Percentiles rank a stretch among this genome's conserved stretches.
phyloP scores from a whole-genome alignment of 2,329 filamentous ascomycete species.

The Zymoseptoria tritici region DNA sequence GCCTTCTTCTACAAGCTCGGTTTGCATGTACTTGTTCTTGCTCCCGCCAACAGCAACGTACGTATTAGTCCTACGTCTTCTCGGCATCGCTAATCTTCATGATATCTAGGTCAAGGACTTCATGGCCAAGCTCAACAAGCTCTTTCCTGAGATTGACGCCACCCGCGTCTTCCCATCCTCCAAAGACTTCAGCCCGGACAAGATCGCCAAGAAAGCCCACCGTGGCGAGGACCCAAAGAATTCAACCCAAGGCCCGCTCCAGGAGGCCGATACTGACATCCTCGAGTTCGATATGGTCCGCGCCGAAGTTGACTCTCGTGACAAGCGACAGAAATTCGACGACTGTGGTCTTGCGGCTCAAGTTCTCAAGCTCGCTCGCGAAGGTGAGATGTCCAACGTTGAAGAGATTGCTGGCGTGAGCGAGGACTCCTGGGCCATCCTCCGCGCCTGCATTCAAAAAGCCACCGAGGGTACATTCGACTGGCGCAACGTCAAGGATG shows the following conservation, averaged over 20 bases:
- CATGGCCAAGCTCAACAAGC: constrained; percentile 11
- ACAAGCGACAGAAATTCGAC: constrained; percentile 2
- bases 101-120: constrained; percentile 8
- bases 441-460: constrained; percentile 8
- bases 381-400: constrained; percentile 3
- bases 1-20: constrained; percentile 15
- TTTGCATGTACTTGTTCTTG: constrained; percentile 12
- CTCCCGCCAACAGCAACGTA: constrained; percentile 16
- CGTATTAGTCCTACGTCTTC: no score
- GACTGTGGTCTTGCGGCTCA: neutral
- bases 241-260: neutral
- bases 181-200: constrained; percentile 7
- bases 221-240: neutral
- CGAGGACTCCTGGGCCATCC: constrained; percentile 10
- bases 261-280: neutral
- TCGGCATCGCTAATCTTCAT: no score
- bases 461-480: constrained; percentile 10
- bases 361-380: constrained; percentile 10
- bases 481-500: constrained; percentile 4
- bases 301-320: constrained; percentile 1
- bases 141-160: constrained; percentile 9
- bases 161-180: constrained; percentile 11
- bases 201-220: neutral
- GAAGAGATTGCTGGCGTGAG: constrained; percentile 1
- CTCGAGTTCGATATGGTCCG: constrained; percentile 14